Conservation (phyloP, 345 rosid species). For the Eucalyptus caleyi region DNA sequence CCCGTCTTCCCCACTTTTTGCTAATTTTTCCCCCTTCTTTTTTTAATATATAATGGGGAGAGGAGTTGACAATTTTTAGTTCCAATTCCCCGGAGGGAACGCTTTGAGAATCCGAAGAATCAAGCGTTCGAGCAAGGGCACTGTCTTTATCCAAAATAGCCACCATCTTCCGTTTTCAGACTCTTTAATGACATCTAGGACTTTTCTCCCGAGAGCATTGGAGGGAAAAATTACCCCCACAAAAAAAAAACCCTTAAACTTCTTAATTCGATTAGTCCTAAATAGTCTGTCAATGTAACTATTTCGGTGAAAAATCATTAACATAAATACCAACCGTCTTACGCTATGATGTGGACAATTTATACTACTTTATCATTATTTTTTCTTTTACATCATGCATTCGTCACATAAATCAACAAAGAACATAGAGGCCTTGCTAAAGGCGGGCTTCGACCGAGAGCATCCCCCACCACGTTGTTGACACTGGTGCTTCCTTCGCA, state of each 20-base stretch:
- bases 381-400: too few species aligned
- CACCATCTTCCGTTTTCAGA: not conserved
- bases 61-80: not conserved
- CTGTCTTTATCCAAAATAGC: not conserved
- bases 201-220: not conserved
- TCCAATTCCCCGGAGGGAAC: not conserved
- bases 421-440: too few species aligned
- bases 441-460: too few species aligned
- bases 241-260: too few species aligned
- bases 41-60: not conserved
- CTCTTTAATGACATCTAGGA: not conserved
- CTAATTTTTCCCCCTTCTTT: not conserved
- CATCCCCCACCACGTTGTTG: too few species aligned
- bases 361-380: too few species aligned
- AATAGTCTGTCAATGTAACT: too few species aligned
- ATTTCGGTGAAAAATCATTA: rapidly evolving
- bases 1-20: not conserved
- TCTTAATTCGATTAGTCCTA: too few species aligned
- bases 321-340: rapidly evolving
- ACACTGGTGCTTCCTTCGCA: too few species aligned
- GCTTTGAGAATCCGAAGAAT: not conserved
- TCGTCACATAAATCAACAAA: too few species aligned
- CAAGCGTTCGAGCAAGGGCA: not conserved
- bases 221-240: not conserved
- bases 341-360: rapidly evolving